Conservation (phyloP, 495 filamentous ascomycete genomes). For the Hamigera avellanea region DNA sequence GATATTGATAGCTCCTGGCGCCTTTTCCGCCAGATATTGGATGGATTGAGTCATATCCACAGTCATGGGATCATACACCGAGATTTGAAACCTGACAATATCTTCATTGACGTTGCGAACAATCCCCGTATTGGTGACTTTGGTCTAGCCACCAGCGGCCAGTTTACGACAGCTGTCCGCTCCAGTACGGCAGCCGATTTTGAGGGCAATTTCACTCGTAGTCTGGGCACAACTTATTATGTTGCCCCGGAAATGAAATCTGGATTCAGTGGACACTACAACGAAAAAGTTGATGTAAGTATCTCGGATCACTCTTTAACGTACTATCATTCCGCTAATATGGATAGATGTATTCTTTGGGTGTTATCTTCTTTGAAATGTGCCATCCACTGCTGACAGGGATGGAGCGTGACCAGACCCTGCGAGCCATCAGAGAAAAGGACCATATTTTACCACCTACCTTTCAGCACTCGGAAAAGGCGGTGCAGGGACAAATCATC, state of each 20-base stretch:
- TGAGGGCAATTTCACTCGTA: conserved; percentile 59
- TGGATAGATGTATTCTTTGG: conserved; percentile 81
- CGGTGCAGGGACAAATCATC: conserved; percentile 63
- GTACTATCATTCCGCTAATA: background rate
- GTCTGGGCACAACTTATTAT: conserved; percentile 90
- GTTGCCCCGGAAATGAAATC: conserved; percentile 86
- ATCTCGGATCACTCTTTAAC: conserved; percentile 6
- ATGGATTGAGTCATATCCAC: conserved; percentile 86
- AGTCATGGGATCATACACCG: conserved; percentile 86
- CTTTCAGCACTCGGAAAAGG: conserved; percentile 65
- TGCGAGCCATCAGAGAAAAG: conserved; percentile 58
- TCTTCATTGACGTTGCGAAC: conserved; percentile 84
- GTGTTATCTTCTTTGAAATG: conserved; percentile 98
- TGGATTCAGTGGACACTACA: conserved; percentile 59
- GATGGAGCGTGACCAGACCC: conserved; percentile 77
- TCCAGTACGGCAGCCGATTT: conserved; percentile 33
- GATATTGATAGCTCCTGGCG: conserved; percentile 75
- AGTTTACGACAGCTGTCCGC: conserved; percentile 45
- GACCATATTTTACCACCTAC: conserved; percentile 57
- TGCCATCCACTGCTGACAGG: conserved; percentile 67
- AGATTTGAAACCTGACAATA: conserved; percentile 95
- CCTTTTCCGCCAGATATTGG: conserved; percentile 80
- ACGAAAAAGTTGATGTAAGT: conserved; percentile 83
- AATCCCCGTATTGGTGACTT: conserved; percentile 96
- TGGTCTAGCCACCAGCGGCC: conserved; percentile 82